Percentiles rank a stretch among this genome's conserved stretches.
Evolutionary conservation across 352 stramenopile species (phyloP).

Genomic region (Lagenidium sp.): DNA sequence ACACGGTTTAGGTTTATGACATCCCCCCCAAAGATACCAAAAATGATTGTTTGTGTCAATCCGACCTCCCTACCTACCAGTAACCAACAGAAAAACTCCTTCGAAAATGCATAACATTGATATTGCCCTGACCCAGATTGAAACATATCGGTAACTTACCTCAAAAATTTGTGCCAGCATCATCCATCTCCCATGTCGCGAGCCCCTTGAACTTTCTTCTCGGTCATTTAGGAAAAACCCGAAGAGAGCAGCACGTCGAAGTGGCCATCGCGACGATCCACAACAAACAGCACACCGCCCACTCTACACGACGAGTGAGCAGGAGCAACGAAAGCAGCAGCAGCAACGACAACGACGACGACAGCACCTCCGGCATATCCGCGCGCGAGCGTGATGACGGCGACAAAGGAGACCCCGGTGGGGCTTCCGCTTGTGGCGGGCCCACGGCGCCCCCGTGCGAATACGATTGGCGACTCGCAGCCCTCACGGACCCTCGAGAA

Average conservation of each 20-base stretch:
- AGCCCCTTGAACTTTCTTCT: conserved; percentile 23
- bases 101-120: conserved; percentile 6
- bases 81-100: conserved; percentile 12
- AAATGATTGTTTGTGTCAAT: too few species aligned
- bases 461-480: conserved; percentile 12
- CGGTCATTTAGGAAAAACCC: conserved; percentile 65
- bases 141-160: not conserved
- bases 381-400: not conserved
- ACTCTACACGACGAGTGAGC: not conserved
- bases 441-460: conserved; percentile 10
- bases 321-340: not conserved
- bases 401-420: not conserved
- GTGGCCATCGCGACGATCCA: not conserved
- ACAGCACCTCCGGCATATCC: not conserved
- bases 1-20: conserved; percentile 14
- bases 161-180: conserved; percentile 10
- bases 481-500: conserved; percentile 12
- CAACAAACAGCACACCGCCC: not conserved
- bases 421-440: not conserved
- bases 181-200: not conserved
- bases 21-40: conserved; percentile 9
- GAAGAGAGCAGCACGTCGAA: conserved; percentile 7
- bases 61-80: conserved; percentile 14
- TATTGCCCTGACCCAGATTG: not conserved
- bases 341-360: not conserved